phyloP scores from a whole-genome alignment of 1,284 basidiomycete genomes.

The Singerocomus rubriflavus region DNA sequence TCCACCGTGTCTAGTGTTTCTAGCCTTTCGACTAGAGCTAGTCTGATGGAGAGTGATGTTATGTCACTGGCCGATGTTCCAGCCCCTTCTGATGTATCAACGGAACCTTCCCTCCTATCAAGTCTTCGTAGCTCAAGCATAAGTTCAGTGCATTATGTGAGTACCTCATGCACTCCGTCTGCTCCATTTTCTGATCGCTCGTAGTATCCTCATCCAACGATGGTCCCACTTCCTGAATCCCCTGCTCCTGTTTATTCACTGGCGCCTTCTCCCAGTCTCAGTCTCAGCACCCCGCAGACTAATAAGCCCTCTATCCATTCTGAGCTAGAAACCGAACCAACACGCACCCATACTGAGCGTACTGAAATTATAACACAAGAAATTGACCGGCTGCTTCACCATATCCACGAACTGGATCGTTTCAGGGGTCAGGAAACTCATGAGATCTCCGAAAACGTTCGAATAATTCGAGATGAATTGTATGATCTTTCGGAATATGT shows the following conservation, averaged over 20 bases:
- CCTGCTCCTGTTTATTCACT: slow-evolving; percentile 31
- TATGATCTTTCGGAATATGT: slow-evolving; percentile 50
- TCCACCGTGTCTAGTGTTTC: slow-evolving; percentile 37
- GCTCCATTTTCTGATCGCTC: slow-evolving; percentile 1
- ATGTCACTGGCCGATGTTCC: slow-evolving; percentile 29
- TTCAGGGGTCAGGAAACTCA: slow-evolving; percentile 56
- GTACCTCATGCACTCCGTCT: slow-evolving; percentile 25
- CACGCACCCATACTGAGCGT: slow-evolving; percentile 25
- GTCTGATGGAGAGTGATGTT: slow-evolving; percentile 33
- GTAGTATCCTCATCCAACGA: slow-evolving; percentile 29
- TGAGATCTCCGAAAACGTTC: slow-evolving; percentile 59
- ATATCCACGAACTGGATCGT: slow-evolving; percentile 60
- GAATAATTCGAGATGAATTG: slow-evolving; percentile 60
- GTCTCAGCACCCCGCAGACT: slow-evolving; percentile 61
- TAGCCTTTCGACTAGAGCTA: slow-evolving; percentile 36
- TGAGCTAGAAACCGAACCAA: slow-evolving; percentile 48
- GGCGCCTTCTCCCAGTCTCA: slow-evolving; percentile 51
- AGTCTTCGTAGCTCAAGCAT: slow-evolving; percentile 24
- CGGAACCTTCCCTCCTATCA: slow-evolving; percentile 56
- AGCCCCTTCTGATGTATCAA: slow-evolving; percentile 36
- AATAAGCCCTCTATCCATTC: slow-evolving; percentile 56
- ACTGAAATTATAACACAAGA: slow-evolving; percentile 56
- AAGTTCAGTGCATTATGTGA: slow-evolving; percentile 33
- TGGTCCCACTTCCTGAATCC: slow-evolving; percentile 36
- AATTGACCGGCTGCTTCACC: slow-evolving; percentile 61